phyloP scores from a whole-genome alignment of 1,284 basidiomycete species.

The Pholiota adiposa region DNA sequence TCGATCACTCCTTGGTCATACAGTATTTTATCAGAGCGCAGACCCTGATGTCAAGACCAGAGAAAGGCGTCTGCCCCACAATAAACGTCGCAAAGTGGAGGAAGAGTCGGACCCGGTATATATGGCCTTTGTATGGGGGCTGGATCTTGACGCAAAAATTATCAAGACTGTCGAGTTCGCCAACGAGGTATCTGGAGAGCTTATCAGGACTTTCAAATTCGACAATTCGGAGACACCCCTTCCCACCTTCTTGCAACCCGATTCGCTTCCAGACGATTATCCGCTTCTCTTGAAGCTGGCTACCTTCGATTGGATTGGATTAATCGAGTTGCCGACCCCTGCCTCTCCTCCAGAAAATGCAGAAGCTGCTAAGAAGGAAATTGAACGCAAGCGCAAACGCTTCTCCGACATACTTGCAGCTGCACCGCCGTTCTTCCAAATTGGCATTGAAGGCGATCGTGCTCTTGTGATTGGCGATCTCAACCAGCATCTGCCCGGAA shows the following conservation, averaged over 20 bases:
- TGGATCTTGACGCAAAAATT: not conserved
- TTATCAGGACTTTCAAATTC: constrained; percentile 2
- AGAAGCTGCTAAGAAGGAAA: not conserved
- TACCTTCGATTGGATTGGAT: constrained; percentile 2
- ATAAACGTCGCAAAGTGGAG: not conserved
- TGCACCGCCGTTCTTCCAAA: constrained; percentile 1
- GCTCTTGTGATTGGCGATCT: not conserved
- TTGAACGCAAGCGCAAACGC: constrained; percentile 3
- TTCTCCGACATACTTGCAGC: constrained; percentile 3
- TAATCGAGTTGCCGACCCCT: not conserved
- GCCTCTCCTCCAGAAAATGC: not conserved
- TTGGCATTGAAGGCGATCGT: constrained; percentile 1
- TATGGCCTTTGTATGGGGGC: constrained; percentile 3
- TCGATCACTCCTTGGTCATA: constrained; percentile 5
- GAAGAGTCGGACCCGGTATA: constrained; percentile 1
- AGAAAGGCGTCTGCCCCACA: not conserved
- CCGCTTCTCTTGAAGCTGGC: not conserved
- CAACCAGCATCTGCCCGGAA: not conserved
- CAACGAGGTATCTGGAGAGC: constrained; percentile 1
- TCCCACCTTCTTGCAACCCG: not conserved
- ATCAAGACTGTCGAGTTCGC: constrained; percentile 1
- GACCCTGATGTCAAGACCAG: not conserved
- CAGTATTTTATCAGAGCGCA: constrained; percentile 1
- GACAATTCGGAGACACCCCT: not conserved
- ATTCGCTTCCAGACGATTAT: not conserved